A percentile compares a stretch with the other conserved stretches of the same genome.
Conservation (phyloP, 768 basidiomycete species). For the Daedalea quercina region DNA sequence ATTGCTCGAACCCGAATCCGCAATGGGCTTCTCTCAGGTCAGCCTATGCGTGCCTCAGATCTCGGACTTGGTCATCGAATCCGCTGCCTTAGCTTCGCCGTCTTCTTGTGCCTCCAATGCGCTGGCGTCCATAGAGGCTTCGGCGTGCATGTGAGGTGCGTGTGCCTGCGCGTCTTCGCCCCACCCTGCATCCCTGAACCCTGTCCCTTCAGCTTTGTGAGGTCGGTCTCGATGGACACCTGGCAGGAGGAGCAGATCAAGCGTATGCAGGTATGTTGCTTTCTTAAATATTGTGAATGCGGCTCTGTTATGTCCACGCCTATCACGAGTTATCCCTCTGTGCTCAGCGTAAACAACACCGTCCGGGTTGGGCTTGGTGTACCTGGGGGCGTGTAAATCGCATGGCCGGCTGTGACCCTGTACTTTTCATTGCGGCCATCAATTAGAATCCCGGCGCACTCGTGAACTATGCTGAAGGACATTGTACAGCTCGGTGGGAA, state of each 20-base stretch:
- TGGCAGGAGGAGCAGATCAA: slow-evolving; percentile 87
- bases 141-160: slow-evolving; percentile 85
- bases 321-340: too few species aligned
- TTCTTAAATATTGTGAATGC: slow-evolving; percentile 1
- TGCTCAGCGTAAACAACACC: too few species aligned
- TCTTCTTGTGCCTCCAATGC: slow-evolving; percentile 90
- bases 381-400: slow-evolving; percentile 3
- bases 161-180: background rate
- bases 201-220: slow-evolving; percentile 58
- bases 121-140: slow-evolving; percentile 82
- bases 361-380: too few species aligned
- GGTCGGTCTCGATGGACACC: slow-evolving; percentile 94
- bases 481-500: slow-evolving; percentile 77
- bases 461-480: background rate
- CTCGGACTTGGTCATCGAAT: slow-evolving; percentile 3
- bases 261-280: slow-evolving; percentile 73
- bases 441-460: background rate
- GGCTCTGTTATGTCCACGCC: background rate
- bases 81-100: slow-evolving; percentile 52
- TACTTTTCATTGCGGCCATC: background rate
- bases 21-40: slow-evolving; percentile 91
- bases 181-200: background rate
- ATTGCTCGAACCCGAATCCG: slow-evolving; percentile 86
- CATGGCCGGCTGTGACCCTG: background rate
- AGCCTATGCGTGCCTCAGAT: slow-evolving; percentile 7